A percentile compares a stretch with the other conserved stretches of the same genome.
Conservation (phyloP, 169 alveolate genomes). For the Plasmodium cynomolgi region DNA sequence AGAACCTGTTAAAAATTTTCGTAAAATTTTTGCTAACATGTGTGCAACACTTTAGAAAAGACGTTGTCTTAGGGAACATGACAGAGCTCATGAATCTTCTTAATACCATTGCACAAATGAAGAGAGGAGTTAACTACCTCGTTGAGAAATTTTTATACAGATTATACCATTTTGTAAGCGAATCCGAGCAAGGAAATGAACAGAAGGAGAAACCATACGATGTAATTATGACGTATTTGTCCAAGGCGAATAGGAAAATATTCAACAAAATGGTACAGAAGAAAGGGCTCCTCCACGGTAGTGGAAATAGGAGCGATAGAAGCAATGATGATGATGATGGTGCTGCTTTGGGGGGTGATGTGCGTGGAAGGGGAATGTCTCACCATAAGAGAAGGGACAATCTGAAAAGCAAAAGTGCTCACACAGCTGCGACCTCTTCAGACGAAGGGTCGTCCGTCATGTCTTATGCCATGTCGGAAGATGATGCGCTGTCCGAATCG, state of each 20-base stretch:
- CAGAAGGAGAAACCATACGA: constrained; percentile 1
- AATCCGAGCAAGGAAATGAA: not conserved
- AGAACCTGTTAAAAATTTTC: constrained; percentile 15
- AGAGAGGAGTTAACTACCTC: not conserved
- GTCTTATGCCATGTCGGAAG: not conserved
- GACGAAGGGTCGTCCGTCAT: constrained; percentile 11
- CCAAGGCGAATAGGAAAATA: constrained; percentile 1
- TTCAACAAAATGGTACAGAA: not conserved
- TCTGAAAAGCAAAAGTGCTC: not conserved
- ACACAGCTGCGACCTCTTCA: not conserved
- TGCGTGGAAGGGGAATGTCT: not conserved
- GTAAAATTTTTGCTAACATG: constrained; percentile 53
- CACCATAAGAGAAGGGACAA: not conserved
- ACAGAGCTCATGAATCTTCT: constrained; percentile 28
- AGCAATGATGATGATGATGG: not conserved
- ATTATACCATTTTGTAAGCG: constrained; percentile 8
- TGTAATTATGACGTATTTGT: not conserved
- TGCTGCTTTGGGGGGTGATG: not conserved
- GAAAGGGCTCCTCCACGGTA: not conserved
- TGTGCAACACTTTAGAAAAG: constrained; percentile 9
- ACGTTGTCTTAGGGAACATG: constrained; percentile 21
- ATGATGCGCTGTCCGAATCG: not conserved
- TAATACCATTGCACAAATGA: constrained; percentile 6
- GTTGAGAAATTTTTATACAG: constrained; percentile 28
- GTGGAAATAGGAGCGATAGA: not conserved